Base-by-base conservation (phyloP, 1,284 basidiomycete genomes). In the Microbotryum scabiosae region DNA sequence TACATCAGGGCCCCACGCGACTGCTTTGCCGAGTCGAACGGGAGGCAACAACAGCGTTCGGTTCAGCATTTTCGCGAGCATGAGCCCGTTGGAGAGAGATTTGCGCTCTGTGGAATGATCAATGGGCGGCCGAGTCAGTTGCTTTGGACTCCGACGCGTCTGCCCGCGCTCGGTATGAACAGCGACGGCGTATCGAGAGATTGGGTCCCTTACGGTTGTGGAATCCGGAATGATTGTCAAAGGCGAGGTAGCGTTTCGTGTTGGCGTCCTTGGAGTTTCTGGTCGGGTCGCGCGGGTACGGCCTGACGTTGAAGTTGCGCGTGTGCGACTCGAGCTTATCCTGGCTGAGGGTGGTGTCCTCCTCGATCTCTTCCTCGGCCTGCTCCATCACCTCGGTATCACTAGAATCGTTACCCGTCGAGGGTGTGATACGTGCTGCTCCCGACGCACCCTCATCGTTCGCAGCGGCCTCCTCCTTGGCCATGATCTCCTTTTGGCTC, bases 31-130 rank as follows among this genome's bases (percentile, higher is more conserved):
- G 6, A 67, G 57, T 12, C 63, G 60, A 7, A 63, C 66, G 25
- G 66, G 66, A 18, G 60, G 59, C 16, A 67, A 57, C 43, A 65
- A 56, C 41, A 67, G 61, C 5, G 66, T 67, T n/a, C 66, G 63
- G 36, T 67, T 63, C 20, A 67, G 56, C 32, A 65, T 48, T 6
- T 44, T 7, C 3, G 66, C 49, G 55, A 67, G 63, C 7, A 48
- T 30, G 48, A 67, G 61, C 9, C 63, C 66, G 48, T 67, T 64
- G 50, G 61, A 59, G 28, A 67, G 60, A 20, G 66, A 62, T 47
- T 64, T 64, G 25, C 65, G 57, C 43, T 67, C 62, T 63, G 54
- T 18, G 21, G 3, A 20, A 10, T 1, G 4, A 10, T 16, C 21
- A 21, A 18, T 1, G 32, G 21, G 21, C 23, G 23, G 28, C 5